These are phyloP conservation scores for Fusarium nygamai DNA, from an alignment of 2,329 filamentous ascomycete genomes.

Conservation along the genomic window DNA sequence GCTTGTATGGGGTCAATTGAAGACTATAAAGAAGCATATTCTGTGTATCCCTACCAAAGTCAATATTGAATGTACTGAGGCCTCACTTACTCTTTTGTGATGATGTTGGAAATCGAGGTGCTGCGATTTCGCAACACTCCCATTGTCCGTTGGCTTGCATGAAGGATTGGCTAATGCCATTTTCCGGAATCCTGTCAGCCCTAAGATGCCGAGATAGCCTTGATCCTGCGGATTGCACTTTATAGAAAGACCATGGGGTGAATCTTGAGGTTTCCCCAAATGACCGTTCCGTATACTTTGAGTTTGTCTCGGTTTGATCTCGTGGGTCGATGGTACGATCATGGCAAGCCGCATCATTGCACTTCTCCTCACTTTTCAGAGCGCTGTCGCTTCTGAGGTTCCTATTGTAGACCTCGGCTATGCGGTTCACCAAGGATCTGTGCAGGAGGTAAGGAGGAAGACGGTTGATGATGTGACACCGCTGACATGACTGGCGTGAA, in stretches of 20 bases:
- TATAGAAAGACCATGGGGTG: not conserved
- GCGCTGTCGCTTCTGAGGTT: not conserved
- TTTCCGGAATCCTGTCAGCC: not conserved
- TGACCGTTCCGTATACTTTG: not conserved
- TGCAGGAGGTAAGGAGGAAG: not conserved
- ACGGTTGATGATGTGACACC: not conserved
- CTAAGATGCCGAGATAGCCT: not conserved
- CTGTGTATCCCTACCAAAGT: rapidly evolving
- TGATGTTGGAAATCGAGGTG: not conserved
- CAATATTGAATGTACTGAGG: not conserved
- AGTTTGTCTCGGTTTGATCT: not conserved
- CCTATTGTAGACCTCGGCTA: not conserved
- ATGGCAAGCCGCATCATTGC: not conserved
- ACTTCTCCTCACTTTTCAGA: not conserved
- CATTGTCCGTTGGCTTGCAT: not conserved
- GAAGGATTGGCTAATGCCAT: not conserved
- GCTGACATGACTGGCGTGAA: not conserved
- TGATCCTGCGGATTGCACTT: too few species aligned
- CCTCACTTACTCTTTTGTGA: rapidly evolving
- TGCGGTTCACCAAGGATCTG: not conserved
- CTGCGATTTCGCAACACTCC: not conserved
- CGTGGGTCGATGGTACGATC: rapidly evolving
- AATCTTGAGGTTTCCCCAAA: too few species aligned
- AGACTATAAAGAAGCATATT: not conserved
- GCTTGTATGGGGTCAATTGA: not conserved